Percentiles rank a stretch among this genome's conserved stretches.
Evolutionary conservation across 1,284 basidiomycete species (phyloP).

Genomic region (Vanrija humicola): DNA sequence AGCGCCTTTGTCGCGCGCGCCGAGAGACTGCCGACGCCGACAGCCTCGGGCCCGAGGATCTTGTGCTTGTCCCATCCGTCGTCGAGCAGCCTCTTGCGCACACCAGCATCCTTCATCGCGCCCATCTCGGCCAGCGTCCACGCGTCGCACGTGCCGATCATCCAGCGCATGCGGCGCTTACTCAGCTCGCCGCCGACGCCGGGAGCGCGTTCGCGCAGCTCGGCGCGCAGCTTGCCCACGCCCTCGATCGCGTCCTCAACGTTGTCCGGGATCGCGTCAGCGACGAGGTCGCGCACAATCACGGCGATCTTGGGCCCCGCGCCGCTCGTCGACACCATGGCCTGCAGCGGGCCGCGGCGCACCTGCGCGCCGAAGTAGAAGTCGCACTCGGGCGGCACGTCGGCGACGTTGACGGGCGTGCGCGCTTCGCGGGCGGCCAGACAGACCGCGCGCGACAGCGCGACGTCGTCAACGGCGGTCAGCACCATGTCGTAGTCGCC

Average conservation of each 20-base stretch:
- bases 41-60: conserved; percentile 37
- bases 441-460: conserved; percentile 65
- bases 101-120: conserved; percentile 37
- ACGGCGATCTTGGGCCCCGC: conserved; percentile 85
- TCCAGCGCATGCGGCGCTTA: conserved; percentile 84
- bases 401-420: conserved; percentile 92
- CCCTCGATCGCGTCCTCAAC: conserved; percentile 76
- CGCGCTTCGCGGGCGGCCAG: conserved; percentile 62
- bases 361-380: conserved; percentile 98
- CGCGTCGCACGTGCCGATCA: conserved; percentile 79
- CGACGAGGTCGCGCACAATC: conserved; percentile 72
- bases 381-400: conserved; percentile 91
- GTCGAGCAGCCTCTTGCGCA: conserved; percentile 35
- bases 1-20: neutral
- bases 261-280: conserved; percentile 62
- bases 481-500: conserved; percentile 79
- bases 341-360: conserved; percentile 72
- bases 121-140: conserved; percentile 54
- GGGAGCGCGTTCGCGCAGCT: conserved; percentile 52
- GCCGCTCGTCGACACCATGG: conserved; percentile 83
- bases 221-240: conserved; percentile 58
- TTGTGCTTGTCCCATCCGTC: conserved; percentile 48
- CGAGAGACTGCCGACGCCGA: conserved; percentile 7
- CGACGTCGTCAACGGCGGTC: conserved; percentile 85
- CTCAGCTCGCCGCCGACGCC: conserved; percentile 54